Evolutionary conservation across 2,329 filamentous ascomycete species (phyloP).

Genomic region (Colletotrichum cuscutae): DNA sequence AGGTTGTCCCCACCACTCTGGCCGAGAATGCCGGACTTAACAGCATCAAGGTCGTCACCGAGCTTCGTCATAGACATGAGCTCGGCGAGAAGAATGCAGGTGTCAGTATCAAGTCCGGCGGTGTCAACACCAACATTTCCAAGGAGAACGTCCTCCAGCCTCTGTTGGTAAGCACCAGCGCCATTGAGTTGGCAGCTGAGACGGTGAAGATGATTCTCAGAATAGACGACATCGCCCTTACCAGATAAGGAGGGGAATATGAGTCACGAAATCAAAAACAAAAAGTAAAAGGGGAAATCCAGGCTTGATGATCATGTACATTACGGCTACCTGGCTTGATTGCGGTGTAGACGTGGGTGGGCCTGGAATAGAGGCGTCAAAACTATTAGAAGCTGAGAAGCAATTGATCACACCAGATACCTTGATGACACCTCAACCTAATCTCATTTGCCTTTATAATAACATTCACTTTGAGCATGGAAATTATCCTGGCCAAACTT

Average conservation of each 20-base stretch:
- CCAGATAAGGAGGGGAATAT: conserved; percentile 52
- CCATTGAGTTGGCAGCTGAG: conserved; percentile 96
- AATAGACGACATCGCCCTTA: conserved; percentile 75
- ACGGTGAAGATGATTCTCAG: conserved; percentile 94
- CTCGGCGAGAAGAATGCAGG: conserved; percentile 96
- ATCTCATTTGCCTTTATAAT: not conserved
- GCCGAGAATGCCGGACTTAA: conserved; percentile 98
- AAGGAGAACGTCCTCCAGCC: conserved; percentile 98
- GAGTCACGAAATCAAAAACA: conserved; percentile 33
- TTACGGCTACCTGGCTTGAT: conserved; percentile 33
- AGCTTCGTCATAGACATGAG: conserved; percentile 92
- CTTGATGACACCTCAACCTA: conserved; percentile 27
- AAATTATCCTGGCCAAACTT: not conserved
- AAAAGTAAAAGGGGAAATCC: conserved; percentile 32
- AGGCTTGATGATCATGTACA: conserved; percentile 34
- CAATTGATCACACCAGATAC: conserved; percentile 35
- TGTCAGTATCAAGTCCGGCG: conserved; percentile 97
- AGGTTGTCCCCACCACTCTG: conserved; percentile 95
- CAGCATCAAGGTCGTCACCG: conserved; percentile 98
- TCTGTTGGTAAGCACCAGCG: conserved; percentile 94
- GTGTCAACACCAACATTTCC: conserved; percentile 95
- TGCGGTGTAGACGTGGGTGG: conserved; percentile 29
- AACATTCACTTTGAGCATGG: not conserved
- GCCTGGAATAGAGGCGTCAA: conserved; percentile 32
- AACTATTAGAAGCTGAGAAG: conserved; percentile 35